Conservation (phyloP, 129 eudicot genomes). For the Flaveria robusta region DNA sequence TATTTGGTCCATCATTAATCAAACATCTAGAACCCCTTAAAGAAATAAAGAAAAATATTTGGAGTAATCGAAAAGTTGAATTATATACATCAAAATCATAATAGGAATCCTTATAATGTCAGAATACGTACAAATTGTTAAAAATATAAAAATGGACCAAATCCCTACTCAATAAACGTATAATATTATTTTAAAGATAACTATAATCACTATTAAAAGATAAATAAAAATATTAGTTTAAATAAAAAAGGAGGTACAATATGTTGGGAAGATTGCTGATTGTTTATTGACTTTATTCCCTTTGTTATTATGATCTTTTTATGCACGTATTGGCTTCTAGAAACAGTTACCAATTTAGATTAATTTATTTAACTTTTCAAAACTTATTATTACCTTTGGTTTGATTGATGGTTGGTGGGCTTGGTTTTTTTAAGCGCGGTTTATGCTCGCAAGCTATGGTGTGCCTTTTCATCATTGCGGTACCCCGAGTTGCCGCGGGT, state of each 20-base stretch:
- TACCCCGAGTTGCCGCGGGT: too few relatives aligned
- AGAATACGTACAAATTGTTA: background rate
- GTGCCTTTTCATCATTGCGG: too few relatives aligned
- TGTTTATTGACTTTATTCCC: background rate
- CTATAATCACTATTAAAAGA: background rate
- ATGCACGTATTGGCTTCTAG: slow-evolving; percentile 13
- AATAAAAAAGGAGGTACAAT: background rate
- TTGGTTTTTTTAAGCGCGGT: too few relatives aligned
- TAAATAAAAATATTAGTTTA: background rate
- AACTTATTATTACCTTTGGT: too few relatives aligned
- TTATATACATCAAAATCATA: background rate
- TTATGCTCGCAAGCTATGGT: too few relatives aligned
- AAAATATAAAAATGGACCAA: background rate
- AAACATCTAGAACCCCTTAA: background rate
- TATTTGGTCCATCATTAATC: background rate
- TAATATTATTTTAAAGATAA: background rate
- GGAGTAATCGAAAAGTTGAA: too few relatives aligned
- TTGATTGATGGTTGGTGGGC: too few relatives aligned
- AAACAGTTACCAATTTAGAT: slow-evolving; percentile 2
- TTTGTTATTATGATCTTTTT: background rate
- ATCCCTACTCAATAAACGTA: background rate
- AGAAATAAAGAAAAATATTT: background rate
- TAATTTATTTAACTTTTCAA: too few relatives aligned
- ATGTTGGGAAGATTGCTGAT: background rate
- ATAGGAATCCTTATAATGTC: background rate